Conservation (phyloP, 1,284 basidiomycete species). For the Schizophyllum amplum region DNA sequence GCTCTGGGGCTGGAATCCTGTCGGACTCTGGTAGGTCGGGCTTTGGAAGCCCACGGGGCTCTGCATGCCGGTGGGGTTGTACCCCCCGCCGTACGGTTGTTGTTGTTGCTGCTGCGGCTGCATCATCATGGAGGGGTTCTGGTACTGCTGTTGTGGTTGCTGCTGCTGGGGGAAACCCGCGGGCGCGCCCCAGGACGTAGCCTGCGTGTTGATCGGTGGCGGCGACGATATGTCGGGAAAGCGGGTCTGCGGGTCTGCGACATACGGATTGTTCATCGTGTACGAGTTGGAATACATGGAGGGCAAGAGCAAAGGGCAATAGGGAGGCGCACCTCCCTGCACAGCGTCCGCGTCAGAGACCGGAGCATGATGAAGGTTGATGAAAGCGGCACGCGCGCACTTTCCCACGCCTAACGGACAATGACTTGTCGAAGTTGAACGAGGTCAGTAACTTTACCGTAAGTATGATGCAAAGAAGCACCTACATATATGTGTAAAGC, state of each 20-base stretch:
- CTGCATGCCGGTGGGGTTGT: conserved; percentile 6
- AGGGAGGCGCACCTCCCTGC: not conserved
- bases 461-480: too few species aligned
- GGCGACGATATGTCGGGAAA: conserved; percentile 40
- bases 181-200: conserved; percentile 22
- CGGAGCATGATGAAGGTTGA: too few species aligned
- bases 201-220: conserved; percentile 18
- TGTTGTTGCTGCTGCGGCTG: conserved; percentile 20
- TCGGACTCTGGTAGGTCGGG: conserved; percentile 7
- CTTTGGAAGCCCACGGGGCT: conserved; percentile 7
- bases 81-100: conserved; percentile 4
- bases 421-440: too few species aligned
- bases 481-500: too few species aligned
- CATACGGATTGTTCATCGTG: conserved; percentile 46
- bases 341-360: too few species aligned
- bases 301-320: conserved; percentile 28
- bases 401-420: too few species aligned
- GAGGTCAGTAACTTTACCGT: too few species aligned
- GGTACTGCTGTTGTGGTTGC: conserved; percentile 21
- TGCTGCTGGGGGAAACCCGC: not conserved
- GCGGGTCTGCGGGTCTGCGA: conserved; percentile 37
- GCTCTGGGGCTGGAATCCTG: conserved; percentile 20
- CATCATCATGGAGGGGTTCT: conserved; percentile 26
- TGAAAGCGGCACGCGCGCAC: too few species aligned
- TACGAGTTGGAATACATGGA: conserved; percentile 8